Evolutionary conservation across 108 stramenopile species (phyloP), one percentile per base, ranked within the genome.

Genomic region (Poteriospumella lacustris): DNA sequence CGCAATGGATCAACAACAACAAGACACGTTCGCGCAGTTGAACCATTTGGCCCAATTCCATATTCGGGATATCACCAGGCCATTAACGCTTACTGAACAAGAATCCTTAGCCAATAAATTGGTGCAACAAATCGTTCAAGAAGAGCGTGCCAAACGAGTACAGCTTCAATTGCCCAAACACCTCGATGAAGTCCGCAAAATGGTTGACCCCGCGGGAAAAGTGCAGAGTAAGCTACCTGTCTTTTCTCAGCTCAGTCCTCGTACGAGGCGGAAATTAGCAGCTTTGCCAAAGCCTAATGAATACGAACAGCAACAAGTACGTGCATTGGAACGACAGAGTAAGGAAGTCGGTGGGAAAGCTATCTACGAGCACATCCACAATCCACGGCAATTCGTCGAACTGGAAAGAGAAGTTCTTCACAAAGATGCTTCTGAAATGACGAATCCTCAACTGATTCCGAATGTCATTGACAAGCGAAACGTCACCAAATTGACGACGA

Each of bases 91-190:
- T 15, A 9, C 9, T 52, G 15, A 52, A 52, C 47, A 52, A 52
- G 47, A 52, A 52, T 19, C 9, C 9, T 19, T 52, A 52, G 47
- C 47, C 9, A 9, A 52, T 15, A 9, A 52, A 15, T 19, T 52
- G 9, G 15, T 52, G 15, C 9, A 9, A 15, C 19, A 9, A 9
- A 64, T 64, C 36, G 33, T 64, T 34, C 9, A 64, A 34, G 29
- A 19, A 3, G 15, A 64, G 9, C 33, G 36, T 12, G 15, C 12
- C 5, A 64, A 64, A 24, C n/a, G n/a, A n/a, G n/a, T n/a, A n/a
- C n/a, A n/a, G n/a, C n/a, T n/a, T n/a, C n/a, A n/a, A n/a, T 24
- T 64, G 36, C 60, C 60, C 36, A 34, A 64, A 9, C 60, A 64
- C 36, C 31, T 64, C 9, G 60, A 64, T 34, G 29, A 64, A 34